These are phyloP conservation scores for Coemansia sp. DNA, from an alignment of 192 early-diverging fungal species.

Conservation along the genomic window DNA sequence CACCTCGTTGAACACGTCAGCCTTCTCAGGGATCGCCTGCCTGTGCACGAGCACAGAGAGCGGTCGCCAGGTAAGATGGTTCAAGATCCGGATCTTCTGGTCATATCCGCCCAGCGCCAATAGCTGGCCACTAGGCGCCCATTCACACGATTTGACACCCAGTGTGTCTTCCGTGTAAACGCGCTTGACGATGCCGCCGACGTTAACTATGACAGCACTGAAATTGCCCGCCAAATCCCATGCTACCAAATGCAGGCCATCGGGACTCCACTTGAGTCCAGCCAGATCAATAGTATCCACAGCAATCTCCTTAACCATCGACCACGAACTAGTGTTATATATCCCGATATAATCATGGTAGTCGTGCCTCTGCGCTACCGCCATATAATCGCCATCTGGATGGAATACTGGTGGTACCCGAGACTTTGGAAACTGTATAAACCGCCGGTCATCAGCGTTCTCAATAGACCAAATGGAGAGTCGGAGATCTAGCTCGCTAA, in stretches of 20 bases:
- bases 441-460: slow-evolving; percentile 32
- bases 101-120: slow-evolving; percentile 47
- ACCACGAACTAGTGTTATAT: slow-evolving; percentile 42
- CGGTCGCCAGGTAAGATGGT: slow-evolving; percentile 52
- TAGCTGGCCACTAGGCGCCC: slow-evolving; percentile 46
- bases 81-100: slow-evolving; percentile 33
- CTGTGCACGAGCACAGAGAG: slow-evolving; percentile 34
- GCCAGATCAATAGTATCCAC: slow-evolving; percentile 29
- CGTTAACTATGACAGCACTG: slow-evolving; percentile 27
- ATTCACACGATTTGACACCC: slow-evolving; percentile 35
- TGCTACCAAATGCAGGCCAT: slow-evolving; percentile 42
- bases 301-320: slow-evolving; percentile 34
- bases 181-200: slow-evolving; percentile 42
- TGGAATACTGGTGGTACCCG: slow-evolving; percentile 32
- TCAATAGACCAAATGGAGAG: slow-evolving; percentile 50
- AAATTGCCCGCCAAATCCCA: slow-evolving; percentile 39
- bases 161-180: slow-evolving; percentile 18
- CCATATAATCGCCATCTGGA: slow-evolving; percentile 40
- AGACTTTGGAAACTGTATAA: slow-evolving; percentile 47
- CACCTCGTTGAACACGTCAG: slow-evolving; percentile 45
- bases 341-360: slow-evolving; percentile 49
- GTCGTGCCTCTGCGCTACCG: slow-evolving; percentile 54
- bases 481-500: slow-evolving; percentile 53
- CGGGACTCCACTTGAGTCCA: slow-evolving; percentile 44
- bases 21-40: neutral